Percentiles rank a stretch among this genome's conserved stretches.
Evolutionary conservation across 371 early-diverging fungal genomes (phyloP).

Genomic region (Apophysomyces elegans): DNA sequence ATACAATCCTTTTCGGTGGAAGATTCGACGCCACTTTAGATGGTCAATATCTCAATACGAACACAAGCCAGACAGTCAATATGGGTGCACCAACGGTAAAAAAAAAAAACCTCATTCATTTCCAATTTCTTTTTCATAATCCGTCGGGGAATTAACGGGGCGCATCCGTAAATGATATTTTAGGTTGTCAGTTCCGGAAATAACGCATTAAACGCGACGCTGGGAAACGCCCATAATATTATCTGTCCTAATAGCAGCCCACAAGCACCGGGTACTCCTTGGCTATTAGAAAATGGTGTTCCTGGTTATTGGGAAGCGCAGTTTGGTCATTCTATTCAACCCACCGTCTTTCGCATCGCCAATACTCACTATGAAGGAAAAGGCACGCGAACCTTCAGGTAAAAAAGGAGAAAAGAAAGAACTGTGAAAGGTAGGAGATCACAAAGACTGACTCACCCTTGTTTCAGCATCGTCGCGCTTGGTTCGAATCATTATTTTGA

Average conservation of each 20-base stretch:
- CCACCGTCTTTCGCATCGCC: constrained; percentile 65
- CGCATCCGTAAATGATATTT: neutral
- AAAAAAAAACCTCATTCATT: too few species aligned
- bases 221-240: constrained; percentile 47
- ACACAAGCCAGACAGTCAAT: constrained; percentile 38
- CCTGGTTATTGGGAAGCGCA: constrained; percentile 71
- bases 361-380: constrained; percentile 58
- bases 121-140: too few species aligned
- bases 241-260: constrained; percentile 43
- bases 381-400: constrained; percentile 67
- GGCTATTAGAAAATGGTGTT: constrained; percentile 68
- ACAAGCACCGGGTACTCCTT: constrained; percentile 28
- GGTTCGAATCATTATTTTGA: constrained; percentile 54
- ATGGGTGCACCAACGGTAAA: constrained; percentile 38
- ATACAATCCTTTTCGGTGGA: constrained; percentile 45
- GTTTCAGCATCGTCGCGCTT: constrained; percentile 46
- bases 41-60: constrained; percentile 38
- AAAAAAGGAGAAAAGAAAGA: constrained; percentile 1
- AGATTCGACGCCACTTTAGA: constrained; percentile 48
- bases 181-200: constrained; percentile 21
- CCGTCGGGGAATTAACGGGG: neutral
- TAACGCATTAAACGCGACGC: constrained; percentile 18
- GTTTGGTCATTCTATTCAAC: constrained; percentile 55
- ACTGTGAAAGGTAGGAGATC: too few species aligned
- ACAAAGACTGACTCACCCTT: too few species aligned